Evolutionary conservation across 768 basidiomycete genomes (phyloP).

Genomic region (Guyanaporus albipodus): DNA sequence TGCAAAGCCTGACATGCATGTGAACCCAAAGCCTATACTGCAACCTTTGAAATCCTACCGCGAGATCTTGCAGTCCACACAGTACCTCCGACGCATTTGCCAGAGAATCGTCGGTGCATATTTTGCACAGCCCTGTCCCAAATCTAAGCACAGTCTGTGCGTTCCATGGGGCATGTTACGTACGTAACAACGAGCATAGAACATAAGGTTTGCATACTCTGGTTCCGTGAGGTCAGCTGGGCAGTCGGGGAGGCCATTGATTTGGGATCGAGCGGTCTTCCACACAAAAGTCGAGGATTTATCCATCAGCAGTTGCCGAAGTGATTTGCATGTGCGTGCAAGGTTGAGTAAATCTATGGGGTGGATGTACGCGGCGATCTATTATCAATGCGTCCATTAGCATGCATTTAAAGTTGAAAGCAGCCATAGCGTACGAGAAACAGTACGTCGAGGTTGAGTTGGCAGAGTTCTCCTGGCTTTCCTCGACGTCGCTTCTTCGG

Average conservation of each 20-base stretch:
- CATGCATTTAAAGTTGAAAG: background rate
- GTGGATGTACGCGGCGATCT: background rate
- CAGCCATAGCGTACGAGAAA: background rate
- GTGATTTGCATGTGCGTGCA: background rate
- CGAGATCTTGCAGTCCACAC: background rate
- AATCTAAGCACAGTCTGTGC: background rate
- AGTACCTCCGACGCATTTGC: background rate
- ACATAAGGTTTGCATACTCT: background rate
- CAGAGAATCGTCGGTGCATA: background rate
- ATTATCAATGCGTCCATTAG: background rate
- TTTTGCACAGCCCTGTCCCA: background rate
- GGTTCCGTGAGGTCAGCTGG: constrained; percentile 3
- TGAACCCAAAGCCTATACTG: background rate
- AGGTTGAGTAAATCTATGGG: background rate
- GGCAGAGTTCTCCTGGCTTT: background rate
- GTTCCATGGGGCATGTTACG: too few species aligned
- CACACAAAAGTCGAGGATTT: background rate
- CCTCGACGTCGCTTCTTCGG: background rate
- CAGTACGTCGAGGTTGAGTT: constrained; percentile 13
- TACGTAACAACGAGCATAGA: too few species aligned
- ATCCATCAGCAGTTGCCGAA: background rate
- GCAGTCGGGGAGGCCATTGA: background rate
- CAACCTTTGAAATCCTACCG: background rate
- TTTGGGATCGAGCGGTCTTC: background rate
- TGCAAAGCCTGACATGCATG: background rate